Conservation (phyloP, 1,139 yeast species). For the Blastobotrys serpentis region DNA sequence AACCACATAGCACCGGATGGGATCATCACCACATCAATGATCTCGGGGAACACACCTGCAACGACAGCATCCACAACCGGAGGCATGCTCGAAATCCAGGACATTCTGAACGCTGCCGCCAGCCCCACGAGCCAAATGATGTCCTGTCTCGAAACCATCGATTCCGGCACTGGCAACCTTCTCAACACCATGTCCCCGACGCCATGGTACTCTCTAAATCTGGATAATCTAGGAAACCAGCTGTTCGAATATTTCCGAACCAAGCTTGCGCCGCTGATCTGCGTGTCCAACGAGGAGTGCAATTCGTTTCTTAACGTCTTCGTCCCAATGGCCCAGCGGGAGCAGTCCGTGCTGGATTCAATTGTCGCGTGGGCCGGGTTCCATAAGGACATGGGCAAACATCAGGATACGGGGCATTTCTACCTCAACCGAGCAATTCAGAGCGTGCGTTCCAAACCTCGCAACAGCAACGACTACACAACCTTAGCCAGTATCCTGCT, state of each 20-base stretch:
- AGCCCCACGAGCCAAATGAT: neutral
- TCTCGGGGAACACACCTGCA: neutral
- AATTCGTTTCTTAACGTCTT: conserved; percentile 73
- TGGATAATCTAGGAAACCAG: conserved; percentile 48
- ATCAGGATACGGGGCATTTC: conserved; percentile 40
- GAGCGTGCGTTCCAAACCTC: conserved; percentile 24
- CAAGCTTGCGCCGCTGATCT: conserved; percentile 55
- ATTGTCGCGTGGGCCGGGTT: conserved; percentile 78
- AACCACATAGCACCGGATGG: too few relatives aligned
- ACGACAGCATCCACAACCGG: neutral
- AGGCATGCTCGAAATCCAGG: neutral
- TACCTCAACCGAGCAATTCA: conserved; percentile 37
- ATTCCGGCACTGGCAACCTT: neutral
- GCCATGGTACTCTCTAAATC: conserved; percentile 27
- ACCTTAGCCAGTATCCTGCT: conserved; percentile 66
- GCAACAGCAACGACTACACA: conserved; percentile 33
- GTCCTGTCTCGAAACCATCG: neutral
- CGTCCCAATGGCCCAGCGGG: conserved; percentile 71
- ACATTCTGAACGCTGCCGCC: neutral
- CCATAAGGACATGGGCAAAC: conserved; percentile 49
- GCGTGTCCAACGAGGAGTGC: conserved; percentile 63
- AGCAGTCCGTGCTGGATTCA: conserved; percentile 65
- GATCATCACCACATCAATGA: neutral
- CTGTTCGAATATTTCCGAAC: conserved; percentile 67
- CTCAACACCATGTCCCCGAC: conserved; percentile 17